phyloP scores from a whole-genome alignment of 2,329 filamentous ascomycete genomes.

The Periglandula ipomoeae region DNA sequence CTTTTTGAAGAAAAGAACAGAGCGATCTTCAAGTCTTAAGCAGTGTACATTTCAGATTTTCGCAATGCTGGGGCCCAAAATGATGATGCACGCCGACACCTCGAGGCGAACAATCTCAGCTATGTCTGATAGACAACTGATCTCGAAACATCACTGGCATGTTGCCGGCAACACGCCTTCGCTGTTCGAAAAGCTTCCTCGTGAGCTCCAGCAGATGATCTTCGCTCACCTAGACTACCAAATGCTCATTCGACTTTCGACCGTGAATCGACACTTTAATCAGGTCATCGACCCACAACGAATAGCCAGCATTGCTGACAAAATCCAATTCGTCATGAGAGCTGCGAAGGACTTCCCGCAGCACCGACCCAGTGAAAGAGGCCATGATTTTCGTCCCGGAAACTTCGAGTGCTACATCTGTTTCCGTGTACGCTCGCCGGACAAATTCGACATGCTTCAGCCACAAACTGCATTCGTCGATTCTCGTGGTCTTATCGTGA shows the following conservation, averaged over 20 bases:
- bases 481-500: conserved; percentile 19
- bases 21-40: neutral
- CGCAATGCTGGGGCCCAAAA: conserved; percentile 8
- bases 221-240: conserved; percentile 29
- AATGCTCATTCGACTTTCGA: conserved; percentile 30
- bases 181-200: conserved; percentile 24
- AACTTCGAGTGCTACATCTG: conserved; percentile 35
- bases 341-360: conserved; percentile 31
- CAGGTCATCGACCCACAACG: conserved; percentile 22
- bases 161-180: conserved; percentile 13
- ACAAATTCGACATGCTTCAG: conserved; percentile 29
- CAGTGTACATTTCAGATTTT: neutral
- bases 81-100: neutral
- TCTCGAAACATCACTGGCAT: conserved; percentile 6
- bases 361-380: conserved; percentile 28
- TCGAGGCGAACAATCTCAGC: conserved; percentile 9
- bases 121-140: neutral
- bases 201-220: conserved; percentile 24
- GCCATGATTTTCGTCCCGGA: conserved; percentile 27
- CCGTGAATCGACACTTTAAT: conserved; percentile 26
- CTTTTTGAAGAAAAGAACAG: neutral
- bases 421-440: conserved; percentile 29
- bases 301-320: conserved; percentile 27
- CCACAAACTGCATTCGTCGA: conserved; percentile 24
- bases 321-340: conserved; percentile 31